Base-by-base conservation (phyloP, 352 stramenopile genomes). In the Phytopythium vexans region DNA sequence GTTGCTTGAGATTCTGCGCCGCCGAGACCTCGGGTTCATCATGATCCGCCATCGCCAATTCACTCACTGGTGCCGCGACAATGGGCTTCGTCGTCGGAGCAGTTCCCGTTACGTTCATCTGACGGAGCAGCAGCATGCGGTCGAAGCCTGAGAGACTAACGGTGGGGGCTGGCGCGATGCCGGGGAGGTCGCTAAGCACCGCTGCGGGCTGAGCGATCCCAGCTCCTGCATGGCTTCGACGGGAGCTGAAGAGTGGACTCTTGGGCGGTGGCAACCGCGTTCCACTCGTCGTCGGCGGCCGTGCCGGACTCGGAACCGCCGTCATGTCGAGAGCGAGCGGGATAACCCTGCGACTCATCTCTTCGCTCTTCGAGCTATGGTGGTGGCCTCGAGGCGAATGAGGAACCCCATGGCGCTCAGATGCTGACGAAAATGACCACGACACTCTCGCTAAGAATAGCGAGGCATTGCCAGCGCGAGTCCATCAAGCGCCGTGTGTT, bases 1-100 rank as follows among this genome's bases (percentile, higher is more conserved):
- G 64, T 34, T 80, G 68, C 12, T 78, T 76, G 40, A 88, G 75
- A 53, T 88, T 88, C 42, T 88, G 75, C 2, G 72, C 75, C 6
- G 80, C 80, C 14, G 80, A 90, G 8, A 80, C 62, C 38, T 88
- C 72, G 0, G 59, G 46, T 6, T 39, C 53, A 33, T 33, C 41
- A 32, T n/a, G 8, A 16, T 21, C 4, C 27, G 21, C 21, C 21
- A 11, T 2, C 9, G 5, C 36, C 27, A 38, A 7, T 14, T 15
- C 8, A 15, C 12, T 11, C 41, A 31, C 7, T 8, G 3, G 14
- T 36, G 49, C 44, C 12, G 35, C 16, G 33, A 36, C 39, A 52
- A n/a, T 43, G 16, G 43, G 1, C 31, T 49, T 49, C 10, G 10
- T 16, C 21, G 39, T 42, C 9, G 56, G 9, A 1, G 53, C 42